phyloP scores from a whole-genome alignment of 148 eudicot species.

The Hydrangea macrophylla region DNA sequence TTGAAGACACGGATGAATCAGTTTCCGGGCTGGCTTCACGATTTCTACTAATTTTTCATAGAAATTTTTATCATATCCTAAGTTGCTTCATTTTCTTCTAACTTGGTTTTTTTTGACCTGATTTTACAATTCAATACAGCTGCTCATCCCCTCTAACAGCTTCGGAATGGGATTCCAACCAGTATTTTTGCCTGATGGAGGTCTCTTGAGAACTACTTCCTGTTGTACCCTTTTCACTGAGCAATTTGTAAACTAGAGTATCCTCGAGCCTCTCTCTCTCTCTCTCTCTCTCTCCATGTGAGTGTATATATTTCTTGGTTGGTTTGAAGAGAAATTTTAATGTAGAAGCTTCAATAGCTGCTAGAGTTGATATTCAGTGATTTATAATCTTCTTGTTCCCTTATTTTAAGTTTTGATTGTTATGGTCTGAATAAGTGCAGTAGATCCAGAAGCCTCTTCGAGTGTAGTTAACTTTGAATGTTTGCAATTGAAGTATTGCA shows the following conservation, averaged over 20 bases:
- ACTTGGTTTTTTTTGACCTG: conserved; percentile 3
- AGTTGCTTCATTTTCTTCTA: conserved; percentile 15
- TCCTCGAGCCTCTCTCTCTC: neutral
- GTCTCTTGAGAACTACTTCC: conserved; percentile 12
- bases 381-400: neutral
- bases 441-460: no score
- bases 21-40: neutral
- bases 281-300: neutral
- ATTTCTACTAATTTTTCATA: conserved; percentile 17
- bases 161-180: conserved; percentile 4
- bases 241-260: conserved; percentile 13
- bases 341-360: conserved; percentile 8
- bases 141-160: conserved; percentile 11
- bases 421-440: no score
- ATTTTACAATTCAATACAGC: conserved; percentile 18
- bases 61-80: conserved; percentile 20
- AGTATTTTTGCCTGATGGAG: conserved; percentile 14
- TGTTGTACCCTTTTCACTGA: conserved; percentile 5
- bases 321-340: conserved; percentile 7
- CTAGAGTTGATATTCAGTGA: conserved; percentile 9
- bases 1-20: conserved; percentile 2
- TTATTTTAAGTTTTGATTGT: no score
- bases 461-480: no score
- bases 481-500: no score
- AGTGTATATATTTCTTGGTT: conserved; percentile 19